These are phyloP conservation scores for Aspergillus pseudoglaucus DNA, from an alignment of 2,329 filamentous ascomycete species.

Conservation along the genomic window DNA sequence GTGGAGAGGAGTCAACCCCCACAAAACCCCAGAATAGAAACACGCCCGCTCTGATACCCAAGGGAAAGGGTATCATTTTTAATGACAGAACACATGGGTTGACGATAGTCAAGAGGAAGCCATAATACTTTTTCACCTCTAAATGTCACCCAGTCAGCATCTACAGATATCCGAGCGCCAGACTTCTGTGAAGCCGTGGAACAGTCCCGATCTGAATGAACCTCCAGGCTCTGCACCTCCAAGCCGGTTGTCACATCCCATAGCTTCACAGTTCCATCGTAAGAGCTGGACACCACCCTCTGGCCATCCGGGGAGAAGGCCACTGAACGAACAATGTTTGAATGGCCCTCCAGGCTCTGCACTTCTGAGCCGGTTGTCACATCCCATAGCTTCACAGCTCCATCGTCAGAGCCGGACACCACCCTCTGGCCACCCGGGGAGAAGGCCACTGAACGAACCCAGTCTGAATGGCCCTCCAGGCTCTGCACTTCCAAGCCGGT, in stretches of 20 bases:
- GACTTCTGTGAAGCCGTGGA: background rate
- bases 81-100: background rate
- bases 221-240: background rate
- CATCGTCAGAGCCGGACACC: too few relatives aligned
- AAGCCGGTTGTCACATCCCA: background rate
- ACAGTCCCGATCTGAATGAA: constrained; percentile 1
- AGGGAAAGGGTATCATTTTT: background rate
- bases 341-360: too few relatives aligned
- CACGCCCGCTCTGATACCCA: background rate
- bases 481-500: too few relatives aligned
- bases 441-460: background rate
- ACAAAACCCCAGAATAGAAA: background rate
- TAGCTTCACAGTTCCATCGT: background rate
- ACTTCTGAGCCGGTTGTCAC: too few relatives aligned
- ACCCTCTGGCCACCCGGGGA: too few relatives aligned
- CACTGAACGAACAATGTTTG: too few relatives aligned
- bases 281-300: background rate
- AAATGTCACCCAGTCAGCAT: constrained; percentile 10
- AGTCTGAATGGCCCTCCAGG: background rate
- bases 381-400: too few relatives aligned
- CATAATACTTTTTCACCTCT: constrained; percentile 5
- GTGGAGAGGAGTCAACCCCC: background rate
- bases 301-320: background rate
- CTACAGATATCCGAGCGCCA: constrained; percentile 9
- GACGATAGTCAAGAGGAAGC: constrained; percentile 7